Conservation (phyloP, 2,329 filamentous ascomycete genomes). For the Claviceps sp. region DNA sequence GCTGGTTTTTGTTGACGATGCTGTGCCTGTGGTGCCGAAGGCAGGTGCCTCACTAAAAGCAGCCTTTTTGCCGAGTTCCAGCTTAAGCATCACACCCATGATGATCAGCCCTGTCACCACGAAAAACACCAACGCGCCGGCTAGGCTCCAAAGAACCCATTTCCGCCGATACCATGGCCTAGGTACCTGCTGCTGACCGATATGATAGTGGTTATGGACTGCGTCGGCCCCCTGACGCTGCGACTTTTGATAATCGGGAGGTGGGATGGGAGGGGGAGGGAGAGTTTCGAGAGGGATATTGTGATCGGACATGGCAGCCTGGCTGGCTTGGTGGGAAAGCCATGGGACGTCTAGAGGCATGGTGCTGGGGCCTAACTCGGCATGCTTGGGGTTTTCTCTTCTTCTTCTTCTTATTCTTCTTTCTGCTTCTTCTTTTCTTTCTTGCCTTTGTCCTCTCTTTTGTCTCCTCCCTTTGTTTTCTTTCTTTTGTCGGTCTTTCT, state of each 20-base stretch:
- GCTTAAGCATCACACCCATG: conserved; percentile 10
- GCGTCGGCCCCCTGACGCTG: conserved; percentile 1
- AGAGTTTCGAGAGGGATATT: neutral
- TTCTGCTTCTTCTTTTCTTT: neutral
- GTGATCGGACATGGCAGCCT: neutral
- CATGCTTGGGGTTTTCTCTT: neutral
- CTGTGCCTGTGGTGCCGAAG: no score
- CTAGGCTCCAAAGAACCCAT: conserved; percentile 4
- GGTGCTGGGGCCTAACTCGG: neutral
- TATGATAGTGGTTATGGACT: conserved; percentile 11
- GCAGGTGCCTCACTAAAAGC: neutral
- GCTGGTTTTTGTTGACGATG: neutral
- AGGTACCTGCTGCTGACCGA: neutral
- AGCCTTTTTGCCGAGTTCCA: conserved; percentile 3
- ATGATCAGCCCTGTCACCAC: conserved; percentile 3
- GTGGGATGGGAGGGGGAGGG: neutral
- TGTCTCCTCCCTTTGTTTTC: neutral
- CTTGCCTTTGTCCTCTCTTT: neutral
- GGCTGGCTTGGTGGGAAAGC: neutral
- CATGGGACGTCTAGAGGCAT: conserved; percentile 1
- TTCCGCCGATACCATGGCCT: conserved; percentile 9
- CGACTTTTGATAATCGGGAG: conserved; percentile 2
- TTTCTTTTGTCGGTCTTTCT: neutral
- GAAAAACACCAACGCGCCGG: conserved; percentile 3
- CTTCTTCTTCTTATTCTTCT: neutral